Conservation (phyloP, 148 eudicot genomes). For the Selenicereus undatus region DNA sequence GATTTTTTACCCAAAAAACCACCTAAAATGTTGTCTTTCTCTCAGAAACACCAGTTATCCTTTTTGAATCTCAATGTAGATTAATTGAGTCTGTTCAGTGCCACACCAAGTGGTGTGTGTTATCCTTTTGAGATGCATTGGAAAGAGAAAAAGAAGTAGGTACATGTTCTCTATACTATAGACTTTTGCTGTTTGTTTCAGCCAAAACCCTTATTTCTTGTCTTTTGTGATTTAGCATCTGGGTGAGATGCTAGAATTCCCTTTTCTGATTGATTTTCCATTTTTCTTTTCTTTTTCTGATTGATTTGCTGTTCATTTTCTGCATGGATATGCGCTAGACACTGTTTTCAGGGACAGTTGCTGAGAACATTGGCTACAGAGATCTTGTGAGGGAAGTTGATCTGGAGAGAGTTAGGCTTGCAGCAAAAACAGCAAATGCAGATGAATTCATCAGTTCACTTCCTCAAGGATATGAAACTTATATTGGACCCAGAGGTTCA, state of each 20-base stretch:
- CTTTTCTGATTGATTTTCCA: conserved; percentile 5
- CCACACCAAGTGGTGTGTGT: neutral
- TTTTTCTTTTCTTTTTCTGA: conserved; percentile 2
- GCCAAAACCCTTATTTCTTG: neutral
- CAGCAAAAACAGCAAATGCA: conserved; percentile 89
- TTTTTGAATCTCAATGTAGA: neutral
- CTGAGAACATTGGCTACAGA: conserved; percentile 92
- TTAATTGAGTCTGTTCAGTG: neutral
- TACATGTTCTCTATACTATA: neutral
- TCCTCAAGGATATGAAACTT: conserved; percentile 67
- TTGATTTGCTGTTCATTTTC: neutral
- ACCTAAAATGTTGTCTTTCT: neutral
- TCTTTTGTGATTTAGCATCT: neutral
- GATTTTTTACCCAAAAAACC: neutral
- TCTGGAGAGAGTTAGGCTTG: conserved; percentile 70
- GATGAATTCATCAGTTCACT: conserved; percentile 76
- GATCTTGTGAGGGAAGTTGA: conserved; percentile 66
- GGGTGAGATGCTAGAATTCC: neutral
- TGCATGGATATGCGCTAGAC: conserved; percentile 43
- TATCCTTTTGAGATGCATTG: neutral
- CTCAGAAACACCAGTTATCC: neutral
- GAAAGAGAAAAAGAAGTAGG: neutral
- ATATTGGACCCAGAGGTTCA: conserved; percentile 83
- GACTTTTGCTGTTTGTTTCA: neutral
- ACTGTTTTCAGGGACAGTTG: conserved; percentile 84